A percentile compares a stretch with the other conserved stretches of the same genome.
These are phyloP conservation scores for Pichia rugopelliculosa DNA, from an alignment of 805 yeast species.

Conservation along the genomic window DNA sequence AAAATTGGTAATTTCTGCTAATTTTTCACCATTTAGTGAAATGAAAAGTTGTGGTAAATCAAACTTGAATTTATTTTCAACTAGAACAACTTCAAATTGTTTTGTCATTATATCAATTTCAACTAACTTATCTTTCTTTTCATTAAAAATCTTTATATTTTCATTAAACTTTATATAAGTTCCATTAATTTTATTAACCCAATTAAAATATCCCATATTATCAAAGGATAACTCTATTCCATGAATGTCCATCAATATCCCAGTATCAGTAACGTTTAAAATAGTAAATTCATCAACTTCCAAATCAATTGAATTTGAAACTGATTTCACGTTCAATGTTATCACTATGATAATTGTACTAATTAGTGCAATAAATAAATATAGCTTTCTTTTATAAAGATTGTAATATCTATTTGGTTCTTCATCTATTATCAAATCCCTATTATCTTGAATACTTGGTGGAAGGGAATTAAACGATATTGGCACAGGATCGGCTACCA, in stretches of 20 bases:
- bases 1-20: not conserved
- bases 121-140: not conserved
- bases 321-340: not conserved
- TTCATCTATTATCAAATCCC: not conserved
- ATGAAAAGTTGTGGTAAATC: not conserved
- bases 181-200: not conserved
- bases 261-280: not conserved
- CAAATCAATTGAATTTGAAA: not conserved
- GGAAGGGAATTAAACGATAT: conserved; percentile 1
- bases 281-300: not conserved
- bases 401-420: not conserved
- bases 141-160: not conserved
- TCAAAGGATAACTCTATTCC: not conserved
- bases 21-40: not conserved
- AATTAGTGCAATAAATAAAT: not conserved
- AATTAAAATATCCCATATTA: not conserved
- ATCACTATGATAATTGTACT: not conserved
- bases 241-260: not conserved
- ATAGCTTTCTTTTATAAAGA: not conserved
- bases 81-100: not conserved
- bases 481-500: conserved; percentile 2
- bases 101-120: not conserved
- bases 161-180: not conserved
- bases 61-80: not conserved
- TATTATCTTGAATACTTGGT: not conserved